phyloP scores from a whole-genome alignment of 2,329 filamentous ascomycete species.

The Didymellaceae sp. region DNA sequence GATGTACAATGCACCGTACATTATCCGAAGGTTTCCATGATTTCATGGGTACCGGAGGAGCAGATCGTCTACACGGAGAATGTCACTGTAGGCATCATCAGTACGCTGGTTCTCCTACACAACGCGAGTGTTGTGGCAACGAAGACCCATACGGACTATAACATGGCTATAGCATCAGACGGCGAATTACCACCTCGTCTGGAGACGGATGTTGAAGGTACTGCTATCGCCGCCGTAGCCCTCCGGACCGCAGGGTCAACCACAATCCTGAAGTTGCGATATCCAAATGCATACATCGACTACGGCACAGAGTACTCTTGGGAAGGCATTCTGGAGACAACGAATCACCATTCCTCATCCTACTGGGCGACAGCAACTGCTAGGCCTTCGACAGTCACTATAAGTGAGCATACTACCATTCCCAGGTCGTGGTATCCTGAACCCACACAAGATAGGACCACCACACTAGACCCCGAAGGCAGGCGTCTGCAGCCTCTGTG shows the following conservation, averaged over 20 bases:
- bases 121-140: not conserved
- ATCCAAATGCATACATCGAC: not conserved
- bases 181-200: not conserved
- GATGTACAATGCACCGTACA: not conserved
- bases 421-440: not conserved
- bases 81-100: slow-evolving; percentile 27
- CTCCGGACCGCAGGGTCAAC: not conserved
- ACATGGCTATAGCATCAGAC: not conserved
- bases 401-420: not conserved
- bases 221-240: not conserved
- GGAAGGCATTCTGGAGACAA: not conserved
- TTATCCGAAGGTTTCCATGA: not conserved
- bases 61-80: slow-evolving; percentile 25
- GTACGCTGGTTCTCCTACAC: slow-evolving; percentile 6
- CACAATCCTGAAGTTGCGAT: not conserved
- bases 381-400: not conserved
- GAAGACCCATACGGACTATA: not conserved
- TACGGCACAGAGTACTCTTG: not conserved
- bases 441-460: not conserved
- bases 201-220: not conserved
- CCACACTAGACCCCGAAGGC: not conserved
- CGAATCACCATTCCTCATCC: not conserved
- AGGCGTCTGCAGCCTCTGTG: not conserved
- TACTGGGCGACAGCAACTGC: not conserved
- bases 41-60: slow-evolving; percentile 26